Conservation (phyloP, 2,329 filamentous ascomycete genomes). For the Byssochlamys sp. region DNA sequence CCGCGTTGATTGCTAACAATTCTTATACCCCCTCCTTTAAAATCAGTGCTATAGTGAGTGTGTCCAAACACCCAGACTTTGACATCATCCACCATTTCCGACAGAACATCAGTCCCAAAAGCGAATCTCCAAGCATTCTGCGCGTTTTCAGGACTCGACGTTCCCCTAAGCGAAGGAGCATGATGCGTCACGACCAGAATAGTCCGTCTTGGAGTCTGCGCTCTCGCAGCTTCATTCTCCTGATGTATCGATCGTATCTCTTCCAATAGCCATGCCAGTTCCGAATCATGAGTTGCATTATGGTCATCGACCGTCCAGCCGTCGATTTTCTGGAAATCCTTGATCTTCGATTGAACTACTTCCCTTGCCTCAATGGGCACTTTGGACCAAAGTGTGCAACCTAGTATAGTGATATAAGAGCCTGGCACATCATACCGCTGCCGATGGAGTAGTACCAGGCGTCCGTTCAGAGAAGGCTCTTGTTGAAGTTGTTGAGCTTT, state of each 20-base stretch:
- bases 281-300: slow-evolving; percentile 37
- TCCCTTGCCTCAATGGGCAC: slow-evolving; percentile 31
- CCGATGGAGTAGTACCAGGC: slow-evolving; percentile 11
- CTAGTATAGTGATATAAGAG: slow-evolving; percentile 39
- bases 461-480: slow-evolving; percentile 7
- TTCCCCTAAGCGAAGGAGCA: slow-evolving; percentile 39
- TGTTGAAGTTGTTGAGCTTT: slow-evolving; percentile 8
- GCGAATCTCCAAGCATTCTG: slow-evolving; percentile 39
- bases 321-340: slow-evolving; percentile 44
- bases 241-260: slow-evolving; percentile 16
- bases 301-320: slow-evolving; percentile 43
- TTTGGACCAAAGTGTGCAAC: slow-evolving; percentile 47
- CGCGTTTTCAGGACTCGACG: slow-evolving; percentile 39
- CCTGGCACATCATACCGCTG: slow-evolving; percentile 4
- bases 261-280: slow-evolving; percentile 42
- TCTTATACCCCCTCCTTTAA: slow-evolving; percentile 21
- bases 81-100: slow-evolving; percentile 12
- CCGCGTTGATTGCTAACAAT: slow-evolving; percentile 35
- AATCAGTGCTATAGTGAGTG: slow-evolving; percentile 33
- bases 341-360: slow-evolving; percentile 36
- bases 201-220: not conserved
- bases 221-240: not conserved
- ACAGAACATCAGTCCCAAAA: slow-evolving; percentile 43
- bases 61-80: slow-evolving; percentile 33
- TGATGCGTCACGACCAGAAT: slow-evolving; percentile 45